Evolutionary conservation across 1,284 basidiomycete species (phyloP), one percentile per base, ranked within the genome.

Genomic region (Trichosporon sp.): DNA sequence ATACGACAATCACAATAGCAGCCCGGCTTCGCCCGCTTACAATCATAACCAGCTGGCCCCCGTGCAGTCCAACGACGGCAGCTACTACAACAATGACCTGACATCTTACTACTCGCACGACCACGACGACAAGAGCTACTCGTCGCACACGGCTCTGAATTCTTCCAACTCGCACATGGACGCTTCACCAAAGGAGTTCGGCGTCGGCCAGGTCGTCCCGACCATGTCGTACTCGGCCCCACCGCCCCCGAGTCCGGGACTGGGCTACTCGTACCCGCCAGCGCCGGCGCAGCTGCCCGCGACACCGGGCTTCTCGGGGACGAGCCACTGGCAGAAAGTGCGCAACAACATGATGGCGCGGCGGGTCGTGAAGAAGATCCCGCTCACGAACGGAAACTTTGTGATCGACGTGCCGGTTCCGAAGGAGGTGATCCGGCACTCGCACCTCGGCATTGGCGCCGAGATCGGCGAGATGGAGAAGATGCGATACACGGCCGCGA

Each of bases 391-490:
- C 70, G 92, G 92, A 38, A 94, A 94, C 81, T 84, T 94, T 62
- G 90, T 93, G 34, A 87, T 93, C 73, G 92, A 93, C 77, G 88
- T 92, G 68, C 88, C 87, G 21, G 92, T 92, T 2, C 92, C 92
- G 4, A 87, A 87, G 56, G 87, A 89, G 72, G 92, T 93, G 75
- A 83, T 95, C 34, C 56, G 56, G 18, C 21, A 60, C 32, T 15
- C 29, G 29, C 56, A 60, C 56, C 18, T 32, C 15, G 51, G 65
- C 29, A 51, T 66, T 25, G 76, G 76, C 1, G 87, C 87, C 80
- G 85, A 86, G 86, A 75, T 85, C 84, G 92, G 92, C 70, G 92
- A 94, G 80, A 90, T 91, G 86, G 88, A 88, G 68, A 92, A 90
- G 83, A 87, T 95, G 87, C 86, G 93, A 53, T 86, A 85, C 77